Base-by-base conservation (phyloP, 2,329 filamentous ascomycete genomes). In the Fusarium hostae region DNA sequence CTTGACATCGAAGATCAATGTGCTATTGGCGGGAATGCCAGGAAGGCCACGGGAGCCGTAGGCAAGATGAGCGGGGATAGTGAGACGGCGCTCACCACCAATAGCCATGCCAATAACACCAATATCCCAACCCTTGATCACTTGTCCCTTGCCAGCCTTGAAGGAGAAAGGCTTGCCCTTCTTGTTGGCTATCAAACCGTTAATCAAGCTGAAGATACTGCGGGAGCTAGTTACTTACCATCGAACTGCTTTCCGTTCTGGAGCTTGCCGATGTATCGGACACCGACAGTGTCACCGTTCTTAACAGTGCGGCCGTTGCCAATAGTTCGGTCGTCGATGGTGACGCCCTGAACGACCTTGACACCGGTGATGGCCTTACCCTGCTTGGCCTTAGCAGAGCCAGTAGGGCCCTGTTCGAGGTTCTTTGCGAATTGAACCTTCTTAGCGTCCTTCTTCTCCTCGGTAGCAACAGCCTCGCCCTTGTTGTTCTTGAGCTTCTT, bases 401-500 rank as follows among this genome's bases (percentile, higher is more conserved):
- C 90, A 45, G 94, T 97, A 71, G 96, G 96, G 66, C 96, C 96
- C 84, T 97, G 94, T 87, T 98, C 96, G 71, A 99, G 94, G 83
- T 98, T 95, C 89, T 98, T 98, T 80, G 96, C 95, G 82, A 99
- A 99, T 83, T 97, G 94, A 68, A 99, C 96, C 87, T 98, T 98
- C 90, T 98, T 98, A 68, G 80, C 74, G 67, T 89, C 85, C 81
- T 91, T 90, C 74, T 88, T 84, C 72, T 88, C 84, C 76, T 91
- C 88, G 47, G 85, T 84, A 56, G 87, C 84, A 66, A 92, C 89
- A 66, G 96, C 91, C 81, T 98, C 92, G 75, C 95, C 96, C 81
- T 97, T 94, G 88, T 98, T 98, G 88, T 97, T 98, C 91, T 97
- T 97, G 73, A 95, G 88, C 88, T 98, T 98, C 92, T 99, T 98